Evolutionary conservation across 2,329 filamentous ascomycete genomes (phyloP), one percentile per base, ranked within the genome.

Genomic region (Mollisiaceae sp.): DNA sequence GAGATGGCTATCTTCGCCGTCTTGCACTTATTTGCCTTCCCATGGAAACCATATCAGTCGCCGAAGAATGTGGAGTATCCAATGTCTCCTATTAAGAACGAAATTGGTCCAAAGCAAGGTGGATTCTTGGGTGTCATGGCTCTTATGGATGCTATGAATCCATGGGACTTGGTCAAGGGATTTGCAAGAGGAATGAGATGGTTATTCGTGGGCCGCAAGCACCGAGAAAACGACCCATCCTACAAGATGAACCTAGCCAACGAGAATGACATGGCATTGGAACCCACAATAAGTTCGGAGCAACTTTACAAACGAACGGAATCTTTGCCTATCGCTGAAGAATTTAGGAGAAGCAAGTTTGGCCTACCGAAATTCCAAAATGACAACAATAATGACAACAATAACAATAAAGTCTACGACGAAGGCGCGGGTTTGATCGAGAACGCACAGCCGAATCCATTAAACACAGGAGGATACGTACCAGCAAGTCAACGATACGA

Each of bases 1-100:
- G 93, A 97, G 78, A 97, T 97, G 93, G 87, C 91, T 9, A 79
- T 91, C 36, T 96, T 97, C 73, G 82, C 91, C 20, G 74, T 93
- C 54, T 78, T 97, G 61, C 93, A 97, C 76, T 79, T 95, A 18
- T 96, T 89, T 82, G 91, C 93, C 2, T 97, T 95, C 75, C 85
- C 91, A 0, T 95, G 89, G 82, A 83, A 83, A 63, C 88, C 88
- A 0, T 97, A 97, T 77, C 77, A 78, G 22, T 75, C 75, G 35
- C 79, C 45, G 22, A 82, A 79, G 59, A 72, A 75, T 38, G 78
- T 77, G n/a, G 83, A 80, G 65, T 85, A 85, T 66, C 82, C 83
- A 9, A 62, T 65, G 24, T 68, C 50, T 72, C 76, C 60, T 27
- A 27, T 63, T 2, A 45, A 60, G 78, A 84, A 83, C 73, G 73